Base-by-base conservation (phyloP, 2,329 filamentous ascomycete genomes). In the Graphiopsis chlorocephala region DNA sequence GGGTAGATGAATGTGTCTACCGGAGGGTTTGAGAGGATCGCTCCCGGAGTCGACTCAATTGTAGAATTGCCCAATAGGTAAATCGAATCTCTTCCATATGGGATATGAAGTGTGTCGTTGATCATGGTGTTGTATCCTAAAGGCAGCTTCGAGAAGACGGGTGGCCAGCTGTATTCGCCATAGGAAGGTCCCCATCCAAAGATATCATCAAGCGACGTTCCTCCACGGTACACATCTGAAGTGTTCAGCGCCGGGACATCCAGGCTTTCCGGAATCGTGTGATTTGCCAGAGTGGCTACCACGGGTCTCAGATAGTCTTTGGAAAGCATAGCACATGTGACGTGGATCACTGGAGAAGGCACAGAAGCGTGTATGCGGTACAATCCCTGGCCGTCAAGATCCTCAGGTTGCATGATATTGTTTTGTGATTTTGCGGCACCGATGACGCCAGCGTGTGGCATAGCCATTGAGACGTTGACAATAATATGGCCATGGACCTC, bases 381-480 rank as follows among this genome's bases (percentile, higher is more conserved):
- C 57, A 88, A 85, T 14, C 90, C 91, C 11, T 90, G 82, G 0
- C 89, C 90, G 58, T 81, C 78, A 1, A 83, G 73, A 31, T 83
- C 80, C 5, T 82, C 80, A 0, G 91, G 91, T 70, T 94, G 91
- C 12, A 91, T 76, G 35, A 94, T 91, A 0, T 78, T 74, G 71
- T 94, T 94, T 10, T 77, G 74, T 0, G 81, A 80, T 8, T 81
- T 84, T 0, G 89, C 87, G 0, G 91, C 90, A 15, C 80, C 77
- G 38, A 90, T 86, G 0, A 95, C 82, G 0, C 88, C 86, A 0
- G 87, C 81, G 70, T 95, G 91, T 0, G 91, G 91, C 84, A 93
- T 89, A 0, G 90, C 90, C 69, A 93, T 81, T 0, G 89, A 90
- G 26, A 92, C 86, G 68, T 93, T 93, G 73, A 93, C 90, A 70